A percentile compares a stretch with the other conserved stretches of the same genome.
Evolutionary conservation across 345 rosid species (phyloP).

Genomic region (Melaleuca alternifolia): DNA sequence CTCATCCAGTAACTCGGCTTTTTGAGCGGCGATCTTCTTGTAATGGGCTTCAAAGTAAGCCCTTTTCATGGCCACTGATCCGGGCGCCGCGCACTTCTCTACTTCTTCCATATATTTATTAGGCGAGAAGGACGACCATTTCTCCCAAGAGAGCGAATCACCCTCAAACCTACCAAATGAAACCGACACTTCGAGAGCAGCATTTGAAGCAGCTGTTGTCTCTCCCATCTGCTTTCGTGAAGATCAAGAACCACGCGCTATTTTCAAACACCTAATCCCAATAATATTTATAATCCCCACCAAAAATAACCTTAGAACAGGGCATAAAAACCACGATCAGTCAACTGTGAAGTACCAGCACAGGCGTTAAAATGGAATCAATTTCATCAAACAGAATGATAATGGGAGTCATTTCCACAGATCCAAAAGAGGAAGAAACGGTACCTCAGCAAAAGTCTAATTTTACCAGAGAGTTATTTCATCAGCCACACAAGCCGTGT

Average conservation of each 20-base stretch:
- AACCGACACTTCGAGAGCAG: slow-evolving; percentile 60
- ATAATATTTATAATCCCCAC: background rate
- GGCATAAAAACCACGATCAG: background rate
- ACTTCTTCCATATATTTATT: slow-evolving; percentile 96
- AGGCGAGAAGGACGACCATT: slow-evolving; percentile 79
- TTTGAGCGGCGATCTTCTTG: slow-evolving; percentile 79
- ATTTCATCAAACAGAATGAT: background rate
- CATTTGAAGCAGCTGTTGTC: slow-evolving; percentile 31
- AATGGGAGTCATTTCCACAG: slow-evolving; percentile 6
- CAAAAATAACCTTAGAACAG: background rate
- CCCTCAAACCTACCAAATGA: slow-evolving; percentile 90
- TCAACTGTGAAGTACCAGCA: slow-evolving; percentile 1
- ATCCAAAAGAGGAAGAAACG: slow-evolving; percentile 11
- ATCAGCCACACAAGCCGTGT: slow-evolving; percentile 16
- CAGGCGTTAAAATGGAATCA: background rate
- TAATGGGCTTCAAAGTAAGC: slow-evolving; percentile 98
- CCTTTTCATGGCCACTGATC: slow-evolving; percentile 86
- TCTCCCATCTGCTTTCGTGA: slow-evolving; percentile 36
- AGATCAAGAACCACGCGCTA: slow-evolving; percentile 11
- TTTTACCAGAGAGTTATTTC: slow-evolving; percentile 43
- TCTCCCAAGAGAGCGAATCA: slow-evolving; percentile 96
- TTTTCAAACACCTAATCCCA: background rate
- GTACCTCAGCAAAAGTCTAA: slow-evolving; percentile 44
- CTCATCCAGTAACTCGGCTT: slow-evolving; percentile 68
- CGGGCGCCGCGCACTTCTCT: slow-evolving; percentile 87